Evolutionary conservation across 805 yeast genomes (phyloP).

Genomic region (Peterozyma toletana): DNA sequence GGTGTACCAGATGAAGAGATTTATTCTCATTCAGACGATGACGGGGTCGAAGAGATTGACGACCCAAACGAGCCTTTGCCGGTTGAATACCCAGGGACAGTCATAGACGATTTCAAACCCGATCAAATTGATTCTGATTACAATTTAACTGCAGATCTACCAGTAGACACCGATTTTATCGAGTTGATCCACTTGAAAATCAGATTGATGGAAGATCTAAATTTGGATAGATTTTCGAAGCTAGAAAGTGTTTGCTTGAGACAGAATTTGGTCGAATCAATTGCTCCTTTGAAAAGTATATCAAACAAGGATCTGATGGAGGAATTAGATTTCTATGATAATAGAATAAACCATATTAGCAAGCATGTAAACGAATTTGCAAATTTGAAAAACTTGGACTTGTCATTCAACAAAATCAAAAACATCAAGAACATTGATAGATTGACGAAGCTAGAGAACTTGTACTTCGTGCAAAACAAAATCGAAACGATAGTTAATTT

Average conservation of each 20-base stretch:
- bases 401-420: slow-evolving; percentile 85
- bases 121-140: slow-evolving; percentile 63
- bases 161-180: slow-evolving; percentile 50
- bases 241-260: slow-evolving; percentile 65
- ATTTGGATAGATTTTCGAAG: slow-evolving; percentile 45
- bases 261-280: slow-evolving; percentile 74
- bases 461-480: slow-evolving; percentile 86
- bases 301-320: slow-evolving; percentile 45
- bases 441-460: slow-evolving; percentile 51
- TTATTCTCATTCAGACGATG: slow-evolving; percentile 13
- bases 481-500: slow-evolving; percentile 67
- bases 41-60: slow-evolving; percentile 7
- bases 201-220: slow-evolving; percentile 51
- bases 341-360: slow-evolving; percentile 81
- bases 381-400: slow-evolving; percentile 57
- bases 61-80: background rate
- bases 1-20: slow-evolving; percentile 5
- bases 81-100: background rate
- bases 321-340: slow-evolving; percentile 87
- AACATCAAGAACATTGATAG: slow-evolving; percentile 73
- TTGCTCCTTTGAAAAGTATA: slow-evolving; percentile 60
- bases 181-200: slow-evolving; percentile 71
- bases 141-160: slow-evolving; percentile 51
- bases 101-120: slow-evolving; percentile 34
- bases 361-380: slow-evolving; percentile 55